Evolutionary conservation across 1,139 yeast genomes (phyloP).

Genomic region (Yamadazyma oceani): DNA sequence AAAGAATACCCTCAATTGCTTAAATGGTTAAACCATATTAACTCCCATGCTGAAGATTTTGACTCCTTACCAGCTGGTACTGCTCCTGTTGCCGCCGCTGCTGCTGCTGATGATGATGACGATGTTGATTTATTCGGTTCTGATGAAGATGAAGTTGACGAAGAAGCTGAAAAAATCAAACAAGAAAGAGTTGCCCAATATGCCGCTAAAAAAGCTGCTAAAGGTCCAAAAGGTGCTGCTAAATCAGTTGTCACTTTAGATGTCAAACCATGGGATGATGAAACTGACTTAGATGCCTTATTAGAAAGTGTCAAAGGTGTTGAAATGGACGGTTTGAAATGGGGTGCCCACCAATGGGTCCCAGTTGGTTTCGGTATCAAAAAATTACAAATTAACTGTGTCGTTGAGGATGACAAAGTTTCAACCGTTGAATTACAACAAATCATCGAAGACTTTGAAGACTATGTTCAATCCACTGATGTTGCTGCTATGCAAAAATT

Average conservation of each 20-base stretch:
- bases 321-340: conserved; percentile 87
- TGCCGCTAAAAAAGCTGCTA: conserved; percentile 95
- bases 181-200: conserved; percentile 97
- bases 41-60: conserved; percentile 86
- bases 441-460: conserved; percentile 91
- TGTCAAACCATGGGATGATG: conserved; percentile 99
- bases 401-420: conserved; percentile 95
- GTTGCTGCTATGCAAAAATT: conserved; percentile 98
- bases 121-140: conserved; percentile 96
- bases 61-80: conserved; percentile 78
- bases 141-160: conserved; percentile 91
- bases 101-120: conserved; percentile 78
- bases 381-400: conserved; percentile 98
- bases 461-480: conserved; percentile 98
- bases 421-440: conserved; percentile 88
- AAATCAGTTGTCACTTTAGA: conserved; percentile 95
- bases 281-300: conserved; percentile 89
- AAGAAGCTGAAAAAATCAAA: conserved; percentile 94
- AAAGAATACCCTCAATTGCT: conserved; percentile 88
- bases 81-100: conserved; percentile 59
- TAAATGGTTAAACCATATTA: conserved; percentile 99
- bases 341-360: conserved; percentile 98
- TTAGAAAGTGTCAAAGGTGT: conserved; percentile 81
- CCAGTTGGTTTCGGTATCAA: conserved; percentile 99
- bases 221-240: conserved; percentile 98